Conservation (phyloP, 352 stramenopile genomes). For the Globisporangium takayamanum region DNA sequence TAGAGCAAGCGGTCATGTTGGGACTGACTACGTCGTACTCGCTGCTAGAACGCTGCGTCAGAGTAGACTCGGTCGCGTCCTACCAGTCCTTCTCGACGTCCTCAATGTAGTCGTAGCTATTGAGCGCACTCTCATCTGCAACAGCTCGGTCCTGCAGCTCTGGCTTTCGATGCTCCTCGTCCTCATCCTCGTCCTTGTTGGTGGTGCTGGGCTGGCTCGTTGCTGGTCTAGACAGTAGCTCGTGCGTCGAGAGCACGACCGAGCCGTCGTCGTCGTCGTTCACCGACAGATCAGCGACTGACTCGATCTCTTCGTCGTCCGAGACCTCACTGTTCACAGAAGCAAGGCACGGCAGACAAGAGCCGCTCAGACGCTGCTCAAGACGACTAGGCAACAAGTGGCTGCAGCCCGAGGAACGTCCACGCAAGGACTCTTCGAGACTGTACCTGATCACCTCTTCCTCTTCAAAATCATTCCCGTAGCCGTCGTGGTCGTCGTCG, state of each 20-base stretch:
- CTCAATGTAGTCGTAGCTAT: constrained; percentile 85
- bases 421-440: neutral
- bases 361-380: neutral
- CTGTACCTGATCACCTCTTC: constrained; percentile 68
- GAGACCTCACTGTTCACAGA: constrained; percentile 8
- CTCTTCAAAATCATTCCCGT: constrained; percentile 82
- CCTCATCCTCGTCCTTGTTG: neutral
- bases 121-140: constrained; percentile 55
- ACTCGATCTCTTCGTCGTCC: constrained; percentile 20
- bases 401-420: neutral
- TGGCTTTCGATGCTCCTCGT: constrained; percentile 1
- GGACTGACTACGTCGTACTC: no score
- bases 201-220: no score
- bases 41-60: neutral
- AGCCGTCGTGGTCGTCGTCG: constrained; percentile 43
- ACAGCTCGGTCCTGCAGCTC: constrained; percentile 35
- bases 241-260: constrained; percentile 8
- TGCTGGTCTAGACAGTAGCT: neutral
- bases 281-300: constrained; percentile 46
- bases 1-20: neutral
- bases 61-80: neutral
- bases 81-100: constrained; percentile 45
- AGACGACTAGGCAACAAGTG: neutral
- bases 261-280: constrained; percentile 33
- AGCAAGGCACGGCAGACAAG: neutral